These are phyloP conservation scores for Rubroboletus pulcherrimus DNA, from an alignment of 768 basidiomycete genomes.

Conservation along the genomic window DNA sequence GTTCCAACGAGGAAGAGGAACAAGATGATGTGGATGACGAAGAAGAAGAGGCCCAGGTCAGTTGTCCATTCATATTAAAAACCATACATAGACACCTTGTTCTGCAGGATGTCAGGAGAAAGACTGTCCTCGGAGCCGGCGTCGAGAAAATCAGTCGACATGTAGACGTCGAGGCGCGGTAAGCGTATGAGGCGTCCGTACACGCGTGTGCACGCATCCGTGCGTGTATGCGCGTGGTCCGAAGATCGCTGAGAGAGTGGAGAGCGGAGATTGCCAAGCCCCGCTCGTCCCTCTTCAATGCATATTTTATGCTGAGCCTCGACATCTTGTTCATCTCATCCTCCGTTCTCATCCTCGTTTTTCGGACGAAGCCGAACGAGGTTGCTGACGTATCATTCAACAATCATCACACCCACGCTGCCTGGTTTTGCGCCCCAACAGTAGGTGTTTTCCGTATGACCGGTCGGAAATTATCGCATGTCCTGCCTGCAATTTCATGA, in stretches of 20 bases:
- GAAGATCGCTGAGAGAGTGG: conserved; percentile 2
- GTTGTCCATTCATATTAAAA: background rate
- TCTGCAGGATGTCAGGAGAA: conserved; percentile 25
- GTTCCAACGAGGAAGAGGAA: conserved; percentile 12
- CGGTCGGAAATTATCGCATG: background rate
- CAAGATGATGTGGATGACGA: conserved; percentile 18
- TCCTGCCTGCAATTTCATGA: background rate
- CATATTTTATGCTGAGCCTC: background rate
- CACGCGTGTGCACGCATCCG: background rate
- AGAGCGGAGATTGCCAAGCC: conserved; percentile 3
- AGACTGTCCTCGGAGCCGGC: conserved; percentile 33
- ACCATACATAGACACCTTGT: conserved; percentile 3
- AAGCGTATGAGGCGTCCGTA: background rate
- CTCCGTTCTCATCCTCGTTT: background rate
- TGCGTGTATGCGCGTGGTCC: background rate
- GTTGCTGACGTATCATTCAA: background rate
- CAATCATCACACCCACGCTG: background rate
- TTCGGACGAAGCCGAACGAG: background rate
- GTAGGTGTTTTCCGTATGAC: background rate
- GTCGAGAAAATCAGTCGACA: conserved; percentile 37
- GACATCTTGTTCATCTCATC: background rate
- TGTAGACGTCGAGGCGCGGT: conserved; percentile 21
- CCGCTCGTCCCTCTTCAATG: conserved; percentile 10
- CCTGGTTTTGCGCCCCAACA: background rate
- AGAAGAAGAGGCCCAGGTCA: conserved; percentile 20